Evolutionary conservation across 1,139 yeast species (phyloP).

Genomic region (Geotrichum restrictum): DNA sequence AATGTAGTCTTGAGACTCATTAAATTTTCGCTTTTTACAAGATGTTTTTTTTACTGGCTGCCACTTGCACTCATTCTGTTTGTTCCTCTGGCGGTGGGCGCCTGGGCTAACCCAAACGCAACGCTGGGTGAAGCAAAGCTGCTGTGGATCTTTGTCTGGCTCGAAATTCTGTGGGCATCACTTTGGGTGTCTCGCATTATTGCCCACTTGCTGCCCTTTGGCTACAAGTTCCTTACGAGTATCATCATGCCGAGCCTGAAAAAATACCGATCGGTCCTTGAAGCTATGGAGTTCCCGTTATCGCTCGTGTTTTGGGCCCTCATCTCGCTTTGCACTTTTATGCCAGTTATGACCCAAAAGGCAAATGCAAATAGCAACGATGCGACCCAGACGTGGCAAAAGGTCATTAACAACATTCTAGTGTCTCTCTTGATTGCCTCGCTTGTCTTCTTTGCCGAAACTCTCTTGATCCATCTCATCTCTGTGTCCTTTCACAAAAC

Average conservation of each 20-base stretch:
- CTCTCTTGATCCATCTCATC: slow-evolving; percentile 40
- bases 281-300: slow-evolving; percentile 40
- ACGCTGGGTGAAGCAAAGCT: slow-evolving; percentile 38
- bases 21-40: slow-evolving; percentile 35
- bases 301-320: slow-evolving; percentile 39
- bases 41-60: slow-evolving; percentile 40
- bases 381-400: slow-evolving; percentile 39
- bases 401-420: slow-evolving; percentile 37
- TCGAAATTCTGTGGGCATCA: slow-evolving; percentile 43
- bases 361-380: slow-evolving; percentile 22
- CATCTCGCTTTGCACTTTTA: slow-evolving; percentile 39
- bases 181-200: slow-evolving; percentile 38
- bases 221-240: slow-evolving; percentile 34
- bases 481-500: slow-evolving; percentile 44
- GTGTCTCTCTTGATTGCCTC: slow-evolving; percentile 41
- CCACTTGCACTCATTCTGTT: slow-evolving; percentile 41
- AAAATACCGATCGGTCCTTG: slow-evolving; percentile 37
- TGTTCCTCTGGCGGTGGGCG: slow-evolving; percentile 42
- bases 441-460: slow-evolving; percentile 39
- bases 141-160: slow-evolving; percentile 44
- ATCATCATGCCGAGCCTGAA: slow-evolving; percentile 38
- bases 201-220: slow-evolving; percentile 37
- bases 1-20: slow-evolving; percentile 30
- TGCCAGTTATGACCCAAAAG: slow-evolving; percentile 40
- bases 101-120: slow-evolving; percentile 38